Base-by-base conservation (phyloP, 2,329 filamentous ascomycete species). In the Aspergillus carbonarius region DNA sequence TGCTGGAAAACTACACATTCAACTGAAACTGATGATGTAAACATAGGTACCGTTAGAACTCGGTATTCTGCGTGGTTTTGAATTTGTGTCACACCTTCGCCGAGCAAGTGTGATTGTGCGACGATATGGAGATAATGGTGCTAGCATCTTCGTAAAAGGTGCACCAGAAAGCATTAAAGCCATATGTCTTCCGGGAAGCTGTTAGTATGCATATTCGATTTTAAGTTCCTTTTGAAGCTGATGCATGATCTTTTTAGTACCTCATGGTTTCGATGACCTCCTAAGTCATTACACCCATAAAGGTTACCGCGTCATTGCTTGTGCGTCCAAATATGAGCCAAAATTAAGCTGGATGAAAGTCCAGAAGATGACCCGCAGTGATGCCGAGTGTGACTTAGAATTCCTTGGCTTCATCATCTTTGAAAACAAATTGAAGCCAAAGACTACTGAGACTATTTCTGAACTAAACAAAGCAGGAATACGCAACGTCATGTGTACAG, bases 381-480 rank as follows among this genome's bases (percentile, higher is more conserved):
- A 97, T 54, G 93, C 90, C 8, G 95, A 99, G 74, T 89, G 85
- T 3, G 82, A 87, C 32, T 83, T 99, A 10, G 87, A 93, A 47
- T 98, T 99, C 70, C 84, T 93, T 35, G 95, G 95, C 5, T 99
- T 99, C 77, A 98, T 99, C 70, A 89, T 99, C 55, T 99, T 99
- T 68, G 95, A 99, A 77, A 99, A 99, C 78, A 99, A 99, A 77
- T 80, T 99, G 61, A 99, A 99, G 74, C 88, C 91, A 1, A 92
- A 86, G 18, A 97, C 93, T 0, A 84, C 90, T 1, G 84, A 83
- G 1, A 90, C 97, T 34, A 85, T 99, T 25, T 84, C 89, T 57
- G 93, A 98, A 76, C 83, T 99, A 3, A 83, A 86, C 32, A 82
- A 88, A 54, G 93, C 96, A 7, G 90, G 90, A 57, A 96, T 99